Percentiles rank a stretch among this genome's conserved stretches.
These are phyloP conservation scores for Boletus speciosus DNA, from an alignment of 768 basidiomycete species.

Conservation along the genomic window DNA sequence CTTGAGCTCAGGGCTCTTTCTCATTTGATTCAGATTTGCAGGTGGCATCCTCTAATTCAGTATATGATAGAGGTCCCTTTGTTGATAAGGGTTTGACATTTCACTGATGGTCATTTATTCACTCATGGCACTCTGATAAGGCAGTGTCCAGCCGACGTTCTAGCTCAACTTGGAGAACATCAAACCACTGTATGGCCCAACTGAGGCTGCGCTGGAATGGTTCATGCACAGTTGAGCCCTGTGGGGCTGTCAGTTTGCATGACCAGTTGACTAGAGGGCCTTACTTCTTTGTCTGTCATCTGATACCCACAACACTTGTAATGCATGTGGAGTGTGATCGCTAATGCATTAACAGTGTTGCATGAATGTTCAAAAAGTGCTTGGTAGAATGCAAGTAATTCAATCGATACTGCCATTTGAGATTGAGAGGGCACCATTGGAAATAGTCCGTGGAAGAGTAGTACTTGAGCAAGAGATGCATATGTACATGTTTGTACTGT, in stretches of 20 bases:
- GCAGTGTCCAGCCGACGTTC: conserved; percentile 2
- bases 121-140: neutral
- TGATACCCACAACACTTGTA: conserved; percentile 12
- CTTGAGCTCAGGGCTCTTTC: neutral
- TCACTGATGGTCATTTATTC: neutral
- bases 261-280: neutral
- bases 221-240: conserved; percentile 28
- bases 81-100: too few relatives aligned
- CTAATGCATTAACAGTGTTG: conserved; percentile 20
- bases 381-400: conserved; percentile 33
- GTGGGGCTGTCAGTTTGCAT: neutral
- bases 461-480: neutral
- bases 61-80: too few relatives aligned
- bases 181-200: conserved; percentile 30
- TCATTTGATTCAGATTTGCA: too few relatives aligned
- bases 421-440: conserved; percentile 6
- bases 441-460: neutral
- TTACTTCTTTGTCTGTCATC: neutral
- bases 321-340: neutral
- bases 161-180: conserved; percentile 15
- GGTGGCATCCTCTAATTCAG: too few relatives aligned
- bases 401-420: conserved; percentile 20
- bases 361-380: conserved; percentile 37
- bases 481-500: neutral
- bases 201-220: conserved; percentile 30